phyloP scores from a whole-genome alignment of 331 rosid genomes.

The Quercus lobata region DNA sequence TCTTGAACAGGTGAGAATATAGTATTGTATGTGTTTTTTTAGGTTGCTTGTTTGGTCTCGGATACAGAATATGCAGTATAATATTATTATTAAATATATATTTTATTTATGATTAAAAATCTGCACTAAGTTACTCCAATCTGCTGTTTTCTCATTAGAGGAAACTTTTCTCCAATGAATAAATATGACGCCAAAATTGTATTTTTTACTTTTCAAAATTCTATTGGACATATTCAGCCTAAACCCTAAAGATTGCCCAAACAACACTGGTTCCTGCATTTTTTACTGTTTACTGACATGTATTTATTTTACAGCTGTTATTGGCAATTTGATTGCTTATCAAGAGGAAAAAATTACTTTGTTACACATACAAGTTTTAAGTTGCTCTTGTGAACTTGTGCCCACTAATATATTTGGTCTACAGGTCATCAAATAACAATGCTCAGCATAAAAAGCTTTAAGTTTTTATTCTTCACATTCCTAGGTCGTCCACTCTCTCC shows the following conservation, averaged over 20 bases:
- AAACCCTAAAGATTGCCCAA: neutral
- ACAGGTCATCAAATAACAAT: neutral
- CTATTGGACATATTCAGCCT: neutral
- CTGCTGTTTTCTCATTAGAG: neutral
- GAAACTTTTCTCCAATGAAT: neutral
- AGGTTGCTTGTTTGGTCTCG: conserved; percentile 9
- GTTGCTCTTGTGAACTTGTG: neutral
- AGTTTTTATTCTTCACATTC: too few relatives aligned
- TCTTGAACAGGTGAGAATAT: conserved; percentile 72
- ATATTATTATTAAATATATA: neutral
- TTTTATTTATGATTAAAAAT: neutral
- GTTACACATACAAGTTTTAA: neutral
- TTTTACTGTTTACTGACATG: neutral
- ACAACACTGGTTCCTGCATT: neutral
- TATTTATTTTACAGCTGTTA: neutral
- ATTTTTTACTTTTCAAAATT: neutral
- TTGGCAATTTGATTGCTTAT: neutral
- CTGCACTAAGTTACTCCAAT: neutral
- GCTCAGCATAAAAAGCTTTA: neutral
- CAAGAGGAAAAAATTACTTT: neutral
- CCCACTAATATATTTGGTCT: neutral
- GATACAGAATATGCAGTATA: neutral
- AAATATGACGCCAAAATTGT: neutral
- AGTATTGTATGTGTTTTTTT: neutral
- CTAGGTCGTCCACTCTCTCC: too few relatives aligned